phyloP scores from a whole-genome alignment of 2,329 filamentous ascomycete genomes.

The Knufia petricola region DNA sequence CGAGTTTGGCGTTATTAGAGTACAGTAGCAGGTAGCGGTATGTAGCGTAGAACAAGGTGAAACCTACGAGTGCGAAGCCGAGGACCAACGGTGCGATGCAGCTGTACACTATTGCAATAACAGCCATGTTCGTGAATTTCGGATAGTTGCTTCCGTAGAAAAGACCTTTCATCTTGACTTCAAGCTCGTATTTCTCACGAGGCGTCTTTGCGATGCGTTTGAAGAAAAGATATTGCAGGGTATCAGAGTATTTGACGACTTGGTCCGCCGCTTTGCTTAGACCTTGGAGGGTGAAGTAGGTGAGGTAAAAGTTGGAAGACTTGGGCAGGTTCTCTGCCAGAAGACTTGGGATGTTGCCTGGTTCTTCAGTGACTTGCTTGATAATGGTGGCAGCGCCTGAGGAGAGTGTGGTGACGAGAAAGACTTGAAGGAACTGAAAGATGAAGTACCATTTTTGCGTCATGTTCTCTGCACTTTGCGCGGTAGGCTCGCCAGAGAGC shows the following conservation, averaged over 20 bases:
- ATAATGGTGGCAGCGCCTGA: constrained; percentile 59
- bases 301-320: constrained; percentile 89
- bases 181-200: constrained; percentile 64
- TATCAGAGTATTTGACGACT: constrained; percentile 18
- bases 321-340: constrained; percentile 70
- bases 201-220: constrained; percentile 48
- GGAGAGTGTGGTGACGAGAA: constrained; percentile 77
- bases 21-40: constrained; percentile 88
- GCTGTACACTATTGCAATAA: constrained; percentile 77
- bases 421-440: constrained; percentile 69
- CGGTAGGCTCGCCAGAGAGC: constrained; percentile 68
- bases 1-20: constrained; percentile 69
- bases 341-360: constrained; percentile 52
- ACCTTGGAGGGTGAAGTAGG: constrained; percentile 89
- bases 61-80: constrained; percentile 67
- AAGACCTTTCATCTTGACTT: constrained; percentile 62
- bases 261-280: constrained; percentile 49
- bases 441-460: constrained; percentile 83
- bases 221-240: constrained; percentile 45
- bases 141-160: constrained; percentile 78
- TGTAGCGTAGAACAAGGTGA: constrained; percentile 72
- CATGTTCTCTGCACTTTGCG: constrained; percentile 71
- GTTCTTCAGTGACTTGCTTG: constrained; percentile 54
- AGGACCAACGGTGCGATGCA: constrained; percentile 79
- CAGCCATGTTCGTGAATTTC: constrained; percentile 73